Evolutionary conservation across 495 filamentous ascomycete genomes (phyloP), one percentile per base, ranked within the genome.

Genomic region (Podospora didyma): DNA sequence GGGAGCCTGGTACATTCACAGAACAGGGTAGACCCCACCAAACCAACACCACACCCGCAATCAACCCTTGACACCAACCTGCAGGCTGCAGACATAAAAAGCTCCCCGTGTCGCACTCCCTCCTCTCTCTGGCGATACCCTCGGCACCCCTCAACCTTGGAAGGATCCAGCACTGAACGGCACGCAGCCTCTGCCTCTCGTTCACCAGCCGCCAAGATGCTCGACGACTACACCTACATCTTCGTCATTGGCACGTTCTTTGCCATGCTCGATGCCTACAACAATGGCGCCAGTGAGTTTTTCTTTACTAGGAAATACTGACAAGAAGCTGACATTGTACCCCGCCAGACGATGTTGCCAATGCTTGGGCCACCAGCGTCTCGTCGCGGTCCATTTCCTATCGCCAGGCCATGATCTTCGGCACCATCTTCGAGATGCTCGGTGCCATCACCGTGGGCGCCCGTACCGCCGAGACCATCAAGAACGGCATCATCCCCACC

Each of bases 191-290:
- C 14, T 42, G 12, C 39, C 39, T 14, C 39, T 7, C 12, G 14
- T 14, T 42, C 14, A 16, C 12, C 39, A 14, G 12, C 39, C 14
- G 39, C 12, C 39, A 72, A 71, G 69, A 45, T 55, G 46, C 76
- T 86, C 54, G 73, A 79, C 55, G 63, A 85, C 57, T 84, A 83
- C 65, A 78, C 79, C 65, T 89, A 88, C 61, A 73, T 91, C 62
- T 90, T 91, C 62, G 88, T 77, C 63, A 82, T 90, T 59, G 86
- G 83, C 76, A 87, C 84, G 50, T 69, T 89, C 61, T 91, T 91
- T 80, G 86, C 86, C 71, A 73, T 88, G 68, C 77, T 88, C 39
- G 86, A 88, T 77, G 85, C 85, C 56, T 88, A 69, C 75, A 89
- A 87, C 75, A 87, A 85, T 70, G 73, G 79, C 69, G 68, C 54